Percentiles rank a stretch among this genome's conserved stretches.
phyloP scores from a whole-genome alignment of 768 basidiomycete genomes.

The Tricholoma bakamatsutake region DNA sequence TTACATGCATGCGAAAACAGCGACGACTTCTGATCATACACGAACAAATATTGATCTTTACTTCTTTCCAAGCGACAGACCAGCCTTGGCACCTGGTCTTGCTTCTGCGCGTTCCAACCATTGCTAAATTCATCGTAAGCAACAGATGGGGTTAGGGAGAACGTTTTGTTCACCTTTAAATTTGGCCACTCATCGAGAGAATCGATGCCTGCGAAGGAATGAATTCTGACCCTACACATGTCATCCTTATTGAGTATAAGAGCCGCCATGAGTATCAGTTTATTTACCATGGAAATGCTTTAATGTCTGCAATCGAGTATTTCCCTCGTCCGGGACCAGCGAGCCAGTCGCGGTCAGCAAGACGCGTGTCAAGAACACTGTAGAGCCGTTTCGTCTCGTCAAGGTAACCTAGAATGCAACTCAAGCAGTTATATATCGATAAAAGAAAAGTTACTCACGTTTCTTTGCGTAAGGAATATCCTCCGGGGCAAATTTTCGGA shows the following conservation, averaged over 20 bases:
- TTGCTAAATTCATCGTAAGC: conserved; percentile 1
- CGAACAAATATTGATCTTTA: too few species aligned
- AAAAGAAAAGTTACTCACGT: conserved; percentile 26
- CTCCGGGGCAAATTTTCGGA: conserved; percentile 54
- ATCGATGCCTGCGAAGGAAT: conserved; percentile 31
- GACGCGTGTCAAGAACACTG: conserved; percentile 70
- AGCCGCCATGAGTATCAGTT: neutral
- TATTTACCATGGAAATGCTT: conserved; percentile 55
- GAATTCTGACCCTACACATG: conserved; percentile 45
- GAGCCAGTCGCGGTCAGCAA: conserved; percentile 68
- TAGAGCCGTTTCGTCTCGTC: conserved; percentile 83
- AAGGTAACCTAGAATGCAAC: conserved; percentile 46
- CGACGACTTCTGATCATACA: too few species aligned
- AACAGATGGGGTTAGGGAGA: neutral
- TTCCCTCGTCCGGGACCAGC: conserved; percentile 71
- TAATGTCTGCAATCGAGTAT: conserved; percentile 69
- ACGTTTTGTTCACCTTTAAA: conserved; percentile 12
- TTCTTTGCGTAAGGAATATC: conserved; percentile 67
- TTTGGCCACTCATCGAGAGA: conserved; percentile 15
- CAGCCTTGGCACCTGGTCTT: conserved; percentile 6
- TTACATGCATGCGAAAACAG: too few species aligned
- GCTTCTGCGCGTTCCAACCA: conserved; percentile 9
- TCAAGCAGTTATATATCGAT: neutral
- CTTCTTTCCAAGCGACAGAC: neutral
- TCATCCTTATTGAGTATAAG: neutral